Evolutionary conservation across 805 yeast species (phyloP).

Genomic region (Naumovozyma dairenensis): DNA sequence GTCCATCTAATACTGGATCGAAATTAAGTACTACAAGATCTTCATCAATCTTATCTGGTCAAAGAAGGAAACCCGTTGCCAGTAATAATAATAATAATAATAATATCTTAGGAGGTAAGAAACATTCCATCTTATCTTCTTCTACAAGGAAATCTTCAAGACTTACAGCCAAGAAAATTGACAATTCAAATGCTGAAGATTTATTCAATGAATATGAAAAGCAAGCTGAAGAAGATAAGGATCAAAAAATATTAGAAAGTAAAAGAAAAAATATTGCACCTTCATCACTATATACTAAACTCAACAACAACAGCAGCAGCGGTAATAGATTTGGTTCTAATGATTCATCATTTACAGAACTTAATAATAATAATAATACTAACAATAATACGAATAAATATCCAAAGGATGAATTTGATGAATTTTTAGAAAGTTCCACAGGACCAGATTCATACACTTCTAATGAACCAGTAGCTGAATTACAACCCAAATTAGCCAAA

Average conservation of each 20-base stretch:
- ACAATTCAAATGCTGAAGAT: conserved; percentile 40
- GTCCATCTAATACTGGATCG: conserved; percentile 17
- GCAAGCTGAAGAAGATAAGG: conserved; percentile 76
- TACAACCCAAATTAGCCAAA: conserved; percentile 63
- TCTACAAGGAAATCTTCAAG: conserved; percentile 48
- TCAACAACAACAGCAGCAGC: conserved; percentile 6
- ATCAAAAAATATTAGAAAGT: conserved; percentile 33
- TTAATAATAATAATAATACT: conserved; percentile 5
- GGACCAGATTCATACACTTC: conserved; percentile 5
- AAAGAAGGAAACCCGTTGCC: conserved; percentile 6
- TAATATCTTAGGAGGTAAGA: conserved; percentile 28
- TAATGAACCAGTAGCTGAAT: conserved; percentile 26
- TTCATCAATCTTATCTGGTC: conserved; percentile 7
- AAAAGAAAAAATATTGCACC: not conserved
- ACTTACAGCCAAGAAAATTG: conserved; percentile 47
- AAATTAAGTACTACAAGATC: conserved; percentile 9
- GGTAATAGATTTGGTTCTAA: conserved; percentile 29
- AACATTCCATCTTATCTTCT: conserved; percentile 40
- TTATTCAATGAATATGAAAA: conserved; percentile 56
- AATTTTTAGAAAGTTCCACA: conserved; percentile 9
- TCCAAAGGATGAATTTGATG: conserved; percentile 12
- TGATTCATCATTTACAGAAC: conserved; percentile 8
- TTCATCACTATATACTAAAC: not conserved
- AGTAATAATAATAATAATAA: too few relatives aligned
- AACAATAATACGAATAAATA: conserved; percentile 2